Base-by-base conservation (phyloP, 2,329 filamentous ascomycete species). In the Scortechinia acanthostroma region DNA sequence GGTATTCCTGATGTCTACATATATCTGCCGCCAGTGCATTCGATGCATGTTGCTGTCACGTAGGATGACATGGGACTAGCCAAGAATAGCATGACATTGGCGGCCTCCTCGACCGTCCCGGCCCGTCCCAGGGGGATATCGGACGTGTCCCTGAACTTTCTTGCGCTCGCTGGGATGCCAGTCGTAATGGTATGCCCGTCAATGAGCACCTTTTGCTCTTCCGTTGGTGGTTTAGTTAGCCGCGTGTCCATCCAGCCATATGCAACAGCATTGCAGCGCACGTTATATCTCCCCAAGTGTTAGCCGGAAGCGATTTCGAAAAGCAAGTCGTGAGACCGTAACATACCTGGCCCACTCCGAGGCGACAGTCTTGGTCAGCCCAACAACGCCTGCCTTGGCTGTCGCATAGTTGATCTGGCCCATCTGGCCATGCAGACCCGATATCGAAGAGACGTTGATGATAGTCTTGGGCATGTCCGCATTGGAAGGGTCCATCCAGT, bases 391-490 rank as follows among this genome's bases (percentile, higher is more conserved):
- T 16, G 72, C 70, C 56, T 76, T 76, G 15, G 70, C 71, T 10
- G 71, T 60, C 17, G 70, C 63, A 52, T 74, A 74, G 61, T 75
- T 76, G 46, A 70, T 69, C 53, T 76, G 72, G 13, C 72, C 72
- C 3, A 70, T 70, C 44, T 74, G 72, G 23, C 72, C 71, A 53
- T 75, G 62, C 4, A 74, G 51, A n/a, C 72, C 72, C 6, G 64
- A 69, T 2, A 71, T 75, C 15, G 64, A 70, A 40, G 67, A 71
- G 55, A 76, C 73, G 57, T 74, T 74, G 59, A 76, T 66, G 48
- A 76, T 68, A 54, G 63, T 66, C 48, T 70, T 61, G 2, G 66
- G 62, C 48, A 68, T 66, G 52, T 66, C 66, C 51, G 73, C 70
- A 53, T 70, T 72, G 10, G 10, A n/a, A 30, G 25, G 25, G 56